phyloP scores from a whole-genome alignment of 225 moss, liverwort and hornwort genomes.

The Neckera pumila region DNA sequence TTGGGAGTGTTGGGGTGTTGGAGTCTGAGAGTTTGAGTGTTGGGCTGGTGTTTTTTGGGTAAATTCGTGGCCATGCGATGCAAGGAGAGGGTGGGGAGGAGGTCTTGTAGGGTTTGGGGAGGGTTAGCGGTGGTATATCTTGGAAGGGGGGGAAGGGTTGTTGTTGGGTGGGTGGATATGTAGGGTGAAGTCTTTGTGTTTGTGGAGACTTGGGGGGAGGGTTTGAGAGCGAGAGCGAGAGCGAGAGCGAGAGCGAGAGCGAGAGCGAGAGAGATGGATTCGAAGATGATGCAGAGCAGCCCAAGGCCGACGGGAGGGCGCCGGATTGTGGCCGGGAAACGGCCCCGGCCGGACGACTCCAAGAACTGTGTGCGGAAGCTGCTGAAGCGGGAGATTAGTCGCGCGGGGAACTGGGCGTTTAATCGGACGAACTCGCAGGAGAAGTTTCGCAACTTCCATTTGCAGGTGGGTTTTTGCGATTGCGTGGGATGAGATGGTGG shows the following conservation, averaged over 20 bases:
- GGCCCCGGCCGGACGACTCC: conserved; percentile 60
- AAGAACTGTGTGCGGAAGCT: conserved; percentile 93
- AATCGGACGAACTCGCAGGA: conserved; percentile 98
- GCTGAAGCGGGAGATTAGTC: conserved; percentile 90
- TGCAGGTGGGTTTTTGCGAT: conserved; percentile 41
- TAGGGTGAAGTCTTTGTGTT: background rate
- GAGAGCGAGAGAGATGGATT: conserved; percentile 9
- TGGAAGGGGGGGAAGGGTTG: background rate
- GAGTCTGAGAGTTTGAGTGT: background rate
- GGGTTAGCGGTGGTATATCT: background rate
- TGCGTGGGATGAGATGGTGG: background rate
- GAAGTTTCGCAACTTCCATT: conserved; percentile 95
- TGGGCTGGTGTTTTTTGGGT: background rate
- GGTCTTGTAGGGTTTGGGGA: conserved; percentile 8
- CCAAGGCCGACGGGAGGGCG: conserved; percentile 69
- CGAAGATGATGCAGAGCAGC: conserved; percentile 68
- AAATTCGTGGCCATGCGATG: background rate
- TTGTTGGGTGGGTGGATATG: background rate
- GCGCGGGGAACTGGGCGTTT: conserved; percentile 94
- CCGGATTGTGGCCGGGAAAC: conserved; percentile 84
- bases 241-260: background rate
- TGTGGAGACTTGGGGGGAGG: background rate
- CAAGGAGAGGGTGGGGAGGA: background rate
- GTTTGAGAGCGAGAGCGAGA: background rate
- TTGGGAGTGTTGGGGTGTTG: background rate